These are phyloP conservation scores for Auriscalpium orientale DNA, from an alignment of 768 basidiomycete species.

Conservation along the genomic window DNA sequence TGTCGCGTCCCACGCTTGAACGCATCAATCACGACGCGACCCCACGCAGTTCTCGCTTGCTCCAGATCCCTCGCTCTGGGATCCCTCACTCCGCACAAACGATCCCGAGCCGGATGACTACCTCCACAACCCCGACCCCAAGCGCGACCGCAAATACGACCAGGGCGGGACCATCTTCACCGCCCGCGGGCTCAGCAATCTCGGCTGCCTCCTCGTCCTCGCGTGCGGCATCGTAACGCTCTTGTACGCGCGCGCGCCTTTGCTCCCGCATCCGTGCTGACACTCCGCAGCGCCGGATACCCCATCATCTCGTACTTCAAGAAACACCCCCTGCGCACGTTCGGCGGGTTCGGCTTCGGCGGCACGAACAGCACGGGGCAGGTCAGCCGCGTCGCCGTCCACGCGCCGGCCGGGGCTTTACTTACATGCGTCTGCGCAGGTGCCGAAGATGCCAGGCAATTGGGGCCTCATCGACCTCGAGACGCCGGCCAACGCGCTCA, in stretches of 20 bases:
- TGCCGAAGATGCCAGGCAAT: constrained; percentile 40
- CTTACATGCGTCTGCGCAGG: constrained; percentile 28
- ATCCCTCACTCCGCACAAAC: constrained; percentile 12
- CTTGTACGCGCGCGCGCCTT: constrained; percentile 2
- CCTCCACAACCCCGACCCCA: constrained; percentile 26
- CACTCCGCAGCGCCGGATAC: constrained; percentile 25
- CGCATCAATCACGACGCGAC: neutral
- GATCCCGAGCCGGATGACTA: constrained; percentile 23
- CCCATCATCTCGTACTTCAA: constrained; percentile 28
- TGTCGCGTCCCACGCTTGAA: neutral
- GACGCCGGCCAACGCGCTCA: constrained; percentile 50
- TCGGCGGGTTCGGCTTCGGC: constrained; percentile 38
- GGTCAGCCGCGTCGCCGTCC: constrained; percentile 9
- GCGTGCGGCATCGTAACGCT: constrained; percentile 1
- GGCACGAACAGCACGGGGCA: constrained; percentile 43
- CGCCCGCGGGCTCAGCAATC: constrained; percentile 30
- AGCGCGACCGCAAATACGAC: constrained; percentile 24
- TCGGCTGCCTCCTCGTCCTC: constrained; percentile 24
- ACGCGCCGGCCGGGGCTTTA: neutral
- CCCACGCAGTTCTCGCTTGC: constrained; percentile 15
- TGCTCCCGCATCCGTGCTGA: neutral
- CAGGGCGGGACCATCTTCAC: constrained; percentile 31
- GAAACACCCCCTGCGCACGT: constrained; percentile 14
- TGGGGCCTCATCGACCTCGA: constrained; percentile 51
- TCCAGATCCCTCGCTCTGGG: constrained; percentile 25